Conservation (phyloP, 495 filamentous ascomycete species). For the Lophium mytilinum region DNA sequence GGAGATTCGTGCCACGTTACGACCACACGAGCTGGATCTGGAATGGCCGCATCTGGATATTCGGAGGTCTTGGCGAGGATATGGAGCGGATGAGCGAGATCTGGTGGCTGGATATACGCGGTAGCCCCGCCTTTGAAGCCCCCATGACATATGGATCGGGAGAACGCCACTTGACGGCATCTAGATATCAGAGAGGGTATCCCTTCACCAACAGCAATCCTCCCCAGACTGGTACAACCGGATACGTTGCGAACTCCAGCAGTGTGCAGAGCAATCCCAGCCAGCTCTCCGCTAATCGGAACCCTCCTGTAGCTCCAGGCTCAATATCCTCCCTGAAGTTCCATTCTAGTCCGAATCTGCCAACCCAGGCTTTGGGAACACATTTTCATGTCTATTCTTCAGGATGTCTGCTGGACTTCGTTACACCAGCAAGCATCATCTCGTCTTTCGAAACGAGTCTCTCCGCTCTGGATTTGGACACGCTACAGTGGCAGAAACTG, state of each 20-base stretch:
- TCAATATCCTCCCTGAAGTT: constrained; percentile 86
- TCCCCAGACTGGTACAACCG: constrained; percentile 43
- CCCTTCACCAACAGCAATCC: constrained; percentile 9
- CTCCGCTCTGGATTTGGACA: constrained; percentile 75
- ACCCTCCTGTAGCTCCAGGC: constrained; percentile 68
- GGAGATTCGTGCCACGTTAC: constrained; percentile 88
- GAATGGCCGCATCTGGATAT: constrained; percentile 92
- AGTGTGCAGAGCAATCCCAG: constrained; percentile 61
- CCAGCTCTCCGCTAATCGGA: constrained; percentile 42
- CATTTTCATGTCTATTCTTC: constrained; percentile 95
- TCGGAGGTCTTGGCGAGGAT: constrained; percentile 84
- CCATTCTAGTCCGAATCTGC: constrained; percentile 77
- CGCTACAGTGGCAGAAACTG: constrained; percentile 84
- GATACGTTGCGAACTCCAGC: constrained; percentile 83
- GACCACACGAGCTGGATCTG: constrained; percentile 91
- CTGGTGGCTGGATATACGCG: constrained; percentile 94
- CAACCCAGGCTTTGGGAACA: constrained; percentile 76
- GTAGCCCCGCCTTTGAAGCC: constrained; percentile 72
- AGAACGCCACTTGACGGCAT: constrained; percentile 42
- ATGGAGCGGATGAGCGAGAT: constrained; percentile 94
- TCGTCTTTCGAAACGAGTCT: constrained; percentile 78
- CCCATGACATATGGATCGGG: constrained; percentile 58
- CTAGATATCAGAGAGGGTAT: constrained; percentile 10
- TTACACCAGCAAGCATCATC: constrained; percentile 83
- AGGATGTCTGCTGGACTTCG: constrained; percentile 83